Evolutionary conservation across 2,329 filamentous ascomycete genomes (phyloP).

Genomic region (Fulvia fulva): DNA sequence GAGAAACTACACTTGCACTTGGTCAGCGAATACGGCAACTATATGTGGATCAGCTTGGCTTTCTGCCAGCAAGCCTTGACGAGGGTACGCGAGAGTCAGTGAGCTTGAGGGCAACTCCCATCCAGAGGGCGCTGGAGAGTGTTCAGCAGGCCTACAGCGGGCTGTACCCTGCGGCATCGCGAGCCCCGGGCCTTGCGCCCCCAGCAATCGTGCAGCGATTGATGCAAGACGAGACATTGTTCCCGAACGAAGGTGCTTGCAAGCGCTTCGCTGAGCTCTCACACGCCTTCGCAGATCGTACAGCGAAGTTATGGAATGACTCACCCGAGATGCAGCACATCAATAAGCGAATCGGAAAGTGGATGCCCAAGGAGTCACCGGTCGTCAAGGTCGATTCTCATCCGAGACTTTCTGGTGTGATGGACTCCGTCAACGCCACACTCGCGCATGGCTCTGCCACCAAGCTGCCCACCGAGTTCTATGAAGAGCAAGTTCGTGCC

Average conservation of each 20-base stretch:
- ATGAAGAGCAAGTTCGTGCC: conserved; percentile 66
- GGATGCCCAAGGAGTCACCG: conserved; percentile 69
- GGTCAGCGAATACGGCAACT: conserved; percentile 47
- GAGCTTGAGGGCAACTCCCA: conserved; percentile 46
- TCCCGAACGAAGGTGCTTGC: conserved; percentile 48
- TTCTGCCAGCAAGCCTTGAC: conserved; percentile 45
- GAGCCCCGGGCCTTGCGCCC: conserved; percentile 40
- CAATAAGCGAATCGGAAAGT: conserved; percentile 71
- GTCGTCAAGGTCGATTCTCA: conserved; percentile 77
- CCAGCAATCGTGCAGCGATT: conserved; percentile 45
- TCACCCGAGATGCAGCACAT: conserved; percentile 80
- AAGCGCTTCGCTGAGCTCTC: conserved; percentile 46
- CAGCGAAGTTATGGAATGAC: conserved; percentile 48
- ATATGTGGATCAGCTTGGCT: conserved; percentile 48
- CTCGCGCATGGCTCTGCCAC: conserved; percentile 78
- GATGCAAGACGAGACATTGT: conserved; percentile 48
- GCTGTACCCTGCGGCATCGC: conserved; percentile 43
- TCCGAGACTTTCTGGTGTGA: conserved; percentile 80
- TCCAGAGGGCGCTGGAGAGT: conserved; percentile 49
- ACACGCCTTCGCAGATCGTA: conserved; percentile 45
- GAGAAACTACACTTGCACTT: conserved; percentile 47
- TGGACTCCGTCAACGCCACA: conserved; percentile 91
- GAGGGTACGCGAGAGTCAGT: conserved; percentile 35
- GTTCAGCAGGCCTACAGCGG: conserved; percentile 50
- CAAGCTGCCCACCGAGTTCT: conserved; percentile 77